Evolutionary conservation across 2,329 filamentous ascomycete species (phyloP), one percentile per base, ranked within the genome.

Genomic region (Pestalotiopsis sp.): DNA sequence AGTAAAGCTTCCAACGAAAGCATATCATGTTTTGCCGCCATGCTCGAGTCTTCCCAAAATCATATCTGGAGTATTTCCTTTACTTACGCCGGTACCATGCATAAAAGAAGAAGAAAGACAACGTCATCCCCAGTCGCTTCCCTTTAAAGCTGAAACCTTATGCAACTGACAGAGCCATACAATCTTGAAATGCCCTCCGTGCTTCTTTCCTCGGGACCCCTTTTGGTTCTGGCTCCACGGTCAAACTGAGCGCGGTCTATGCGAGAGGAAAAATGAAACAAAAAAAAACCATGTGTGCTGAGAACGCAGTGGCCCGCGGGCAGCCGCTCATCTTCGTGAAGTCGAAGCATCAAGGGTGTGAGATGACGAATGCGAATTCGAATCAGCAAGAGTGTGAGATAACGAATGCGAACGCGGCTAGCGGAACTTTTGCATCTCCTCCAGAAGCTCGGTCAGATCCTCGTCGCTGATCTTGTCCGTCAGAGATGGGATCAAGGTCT

Each of bases 401-500:
- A 36, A 36, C 31, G 31, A n/a, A 61, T 4, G 20, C 11, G 25
- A 38, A 23, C 9, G 5, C 38, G n/a, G 13, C 20, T 57, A 58
- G n/a, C 52, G 64, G 62, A 97, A 84, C 85, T 97, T 97, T 74
- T 91, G 92, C 82, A 98, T 92, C 83, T 99, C 94, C 77, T 97
- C 91, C 68, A 99, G 87, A 68, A 98, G 84, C 71, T 94, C 91
- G 80, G 97, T 92, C 72, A 99, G 83, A 74, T 97, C 93, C 45
- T 94, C 92, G 78, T 98, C 95, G 70, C 88, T 88, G 77, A 98
- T 97, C 83, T 99, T 99, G 80, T 94, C 91, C 74, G 91, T 87
- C 65, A 99, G 82, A 68, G 89, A 97, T 1, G 96, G 97, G 71
- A 99, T 97, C 69, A 99, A 87, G 9, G 94, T 97, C 83, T 97